Evolutionary conservation across 2,329 filamentous ascomycete species (phyloP).

Genomic region (Botrytis pseudocinerea): DNA sequence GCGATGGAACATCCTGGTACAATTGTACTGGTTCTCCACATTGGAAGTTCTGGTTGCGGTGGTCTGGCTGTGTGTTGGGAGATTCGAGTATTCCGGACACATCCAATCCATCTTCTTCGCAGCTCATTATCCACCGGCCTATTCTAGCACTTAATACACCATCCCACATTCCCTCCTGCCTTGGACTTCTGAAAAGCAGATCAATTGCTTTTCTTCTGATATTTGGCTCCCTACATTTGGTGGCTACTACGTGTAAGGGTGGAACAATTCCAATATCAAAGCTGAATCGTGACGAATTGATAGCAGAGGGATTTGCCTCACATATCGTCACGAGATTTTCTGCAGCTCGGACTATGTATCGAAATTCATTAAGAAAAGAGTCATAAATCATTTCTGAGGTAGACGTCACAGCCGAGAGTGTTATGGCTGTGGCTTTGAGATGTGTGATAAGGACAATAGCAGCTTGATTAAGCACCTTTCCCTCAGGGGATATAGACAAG

Average conservation of each 20-base stretch:
- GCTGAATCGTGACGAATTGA: slow-evolving; percentile 53
- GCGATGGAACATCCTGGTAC: not conserved
- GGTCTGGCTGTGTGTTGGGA: not conserved
- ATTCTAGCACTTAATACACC: slow-evolving; percentile 35
- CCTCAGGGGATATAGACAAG: slow-evolving; percentile 29
- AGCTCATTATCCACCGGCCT: slow-evolving; percentile 33
- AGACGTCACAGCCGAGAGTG: slow-evolving; percentile 28
- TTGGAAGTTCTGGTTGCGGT: not conserved
- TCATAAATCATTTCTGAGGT: slow-evolving; percentile 38
- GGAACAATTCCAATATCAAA: slow-evolving; percentile 65
- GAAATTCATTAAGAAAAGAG: slow-evolving; percentile 31
- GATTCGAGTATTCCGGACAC: slow-evolving; percentile 18
- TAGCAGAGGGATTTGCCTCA: slow-evolving; percentile 27
- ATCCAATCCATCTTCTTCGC: slow-evolving; percentile 37
- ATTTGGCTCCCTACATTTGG: slow-evolving; percentile 60
- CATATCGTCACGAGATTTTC: slow-evolving; percentile 25
- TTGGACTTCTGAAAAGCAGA: slow-evolving; percentile 56
- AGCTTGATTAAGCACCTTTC: slow-evolving; percentile 31
- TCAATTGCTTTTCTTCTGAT: slow-evolving; percentile 62
- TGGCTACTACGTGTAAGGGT: slow-evolving; percentile 65
- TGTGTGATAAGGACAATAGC: slow-evolving; percentile 27
- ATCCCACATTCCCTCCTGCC: slow-evolving; percentile 71
- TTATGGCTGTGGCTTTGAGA: slow-evolving; percentile 30
- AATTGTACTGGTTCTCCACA: not conserved
- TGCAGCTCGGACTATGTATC: slow-evolving; percentile 33